These are phyloP conservation scores for Pleurotus giganteus DNA, from an alignment of 768 basidiomycete species.

Conservation along the genomic window DNA sequence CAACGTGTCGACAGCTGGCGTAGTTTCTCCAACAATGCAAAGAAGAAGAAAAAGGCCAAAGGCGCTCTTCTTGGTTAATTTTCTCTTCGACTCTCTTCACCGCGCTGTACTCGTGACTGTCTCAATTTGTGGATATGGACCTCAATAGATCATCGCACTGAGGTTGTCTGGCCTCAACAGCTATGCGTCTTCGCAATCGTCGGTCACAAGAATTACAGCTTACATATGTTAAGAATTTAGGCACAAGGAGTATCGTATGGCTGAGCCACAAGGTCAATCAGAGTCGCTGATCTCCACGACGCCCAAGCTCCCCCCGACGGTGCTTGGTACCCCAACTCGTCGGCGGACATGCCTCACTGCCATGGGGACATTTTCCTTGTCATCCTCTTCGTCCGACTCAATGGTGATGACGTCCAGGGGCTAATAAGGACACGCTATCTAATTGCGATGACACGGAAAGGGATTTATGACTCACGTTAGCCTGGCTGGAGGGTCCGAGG, in stretches of 20 bases:
- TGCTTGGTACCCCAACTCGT: slow-evolving; percentile 27
- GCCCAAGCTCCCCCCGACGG: slow-evolving; percentile 29
- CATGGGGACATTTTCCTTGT: slow-evolving; percentile 63
- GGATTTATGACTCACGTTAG: background rate
- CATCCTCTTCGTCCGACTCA: slow-evolving; percentile 47
- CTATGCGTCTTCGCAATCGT: too few relatives aligned
- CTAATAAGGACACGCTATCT: background rate
- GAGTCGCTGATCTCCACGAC: slow-evolving; percentile 62
- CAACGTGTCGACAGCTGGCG: slow-evolving; percentile 86
- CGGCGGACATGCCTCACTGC: slow-evolving; percentile 49
- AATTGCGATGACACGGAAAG: background rate
- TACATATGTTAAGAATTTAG: too few relatives aligned
- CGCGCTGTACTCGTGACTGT: slow-evolving; percentile 10
- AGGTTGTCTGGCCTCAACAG: too few relatives aligned
- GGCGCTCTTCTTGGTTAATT: slow-evolving; percentile 60
- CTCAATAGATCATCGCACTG: too few relatives aligned
- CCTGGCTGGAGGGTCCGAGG: background rate
- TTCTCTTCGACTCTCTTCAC: slow-evolving; percentile 17
- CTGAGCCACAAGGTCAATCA: slow-evolving; percentile 26
- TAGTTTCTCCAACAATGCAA: slow-evolving; percentile 58
- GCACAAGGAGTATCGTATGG: background rate
- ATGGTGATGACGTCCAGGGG: slow-evolving; percentile 37
- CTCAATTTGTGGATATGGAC: slow-evolving; percentile 4
- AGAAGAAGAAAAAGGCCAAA: slow-evolving; percentile 86
- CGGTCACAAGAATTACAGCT: too few relatives aligned